Percentiles rank a stretch among this genome's conserved stretches.
These are phyloP conservation scores for Collybia sordida DNA, from an alignment of 768 basidiomycete genomes.

Conservation along the genomic window DNA sequence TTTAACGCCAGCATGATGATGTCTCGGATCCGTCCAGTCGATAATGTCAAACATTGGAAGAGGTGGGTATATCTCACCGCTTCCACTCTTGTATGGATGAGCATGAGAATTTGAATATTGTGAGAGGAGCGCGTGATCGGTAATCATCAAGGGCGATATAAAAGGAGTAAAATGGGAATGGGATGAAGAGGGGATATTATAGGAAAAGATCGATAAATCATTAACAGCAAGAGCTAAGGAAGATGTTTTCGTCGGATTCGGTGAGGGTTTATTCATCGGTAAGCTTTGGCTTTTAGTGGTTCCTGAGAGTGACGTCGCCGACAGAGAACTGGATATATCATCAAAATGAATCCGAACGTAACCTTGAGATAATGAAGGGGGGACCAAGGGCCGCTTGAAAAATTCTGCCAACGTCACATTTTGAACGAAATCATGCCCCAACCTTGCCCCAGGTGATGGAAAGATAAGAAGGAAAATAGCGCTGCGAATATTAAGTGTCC, in stretches of 20 bases:
- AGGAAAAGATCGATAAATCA: constrained; percentile 61
- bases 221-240: constrained; percentile 9
- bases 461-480: constrained; percentile 51
- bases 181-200: constrained; percentile 25
- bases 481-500: constrained; percentile 26
- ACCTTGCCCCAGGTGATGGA: constrained; percentile 20
- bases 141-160: constrained; percentile 70
- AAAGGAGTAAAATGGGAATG: constrained; percentile 17
- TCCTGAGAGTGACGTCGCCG: constrained; percentile 15
- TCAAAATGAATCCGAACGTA: constrained; percentile 60
- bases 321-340: constrained; percentile 25
- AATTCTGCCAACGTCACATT: constrained; percentile 30
- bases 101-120: constrained; percentile 51
- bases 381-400: constrained; percentile 59
- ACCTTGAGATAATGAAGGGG: constrained; percentile 46
- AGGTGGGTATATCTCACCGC: constrained; percentile 13
- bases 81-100: constrained; percentile 34
- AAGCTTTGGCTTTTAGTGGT: not conserved
- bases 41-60: constrained; percentile 58
- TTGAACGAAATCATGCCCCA: constrained; percentile 8
- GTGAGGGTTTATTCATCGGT: not conserved
- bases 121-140: constrained; percentile 61
- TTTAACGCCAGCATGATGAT: constrained; percentile 44
- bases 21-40: constrained; percentile 59
- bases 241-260: not conserved